Evolutionary conservation across 2,329 filamentous ascomycete genomes (phyloP).

Genomic region (Chaetomiaceae sp.): DNA sequence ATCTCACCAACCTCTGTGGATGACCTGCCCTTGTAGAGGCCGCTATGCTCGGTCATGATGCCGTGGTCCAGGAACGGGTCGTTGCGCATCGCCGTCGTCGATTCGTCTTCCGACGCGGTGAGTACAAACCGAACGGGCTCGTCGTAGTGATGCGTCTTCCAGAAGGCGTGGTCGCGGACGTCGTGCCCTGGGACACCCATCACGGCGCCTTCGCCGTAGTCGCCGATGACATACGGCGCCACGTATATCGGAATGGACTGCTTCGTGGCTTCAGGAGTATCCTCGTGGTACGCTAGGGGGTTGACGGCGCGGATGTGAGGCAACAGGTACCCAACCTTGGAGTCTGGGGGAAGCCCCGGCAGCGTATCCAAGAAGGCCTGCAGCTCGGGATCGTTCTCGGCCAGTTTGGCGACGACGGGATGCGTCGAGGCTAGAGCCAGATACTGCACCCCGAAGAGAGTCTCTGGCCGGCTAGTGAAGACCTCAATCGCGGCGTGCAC

Average conservation of each 20-base stretch:
- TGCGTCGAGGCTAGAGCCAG: slow-evolving; percentile 71
- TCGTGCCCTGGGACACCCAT: slow-evolving; percentile 93
- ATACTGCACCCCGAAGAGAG: slow-evolving; percentile 81
- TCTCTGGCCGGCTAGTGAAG: slow-evolving; percentile 81
- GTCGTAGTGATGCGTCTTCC: slow-evolving; percentile 60
- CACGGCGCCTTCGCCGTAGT: slow-evolving; percentile 80
- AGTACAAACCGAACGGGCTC: slow-evolving; percentile 60
- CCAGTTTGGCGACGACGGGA: slow-evolving; percentile 57
- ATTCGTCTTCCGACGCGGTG: slow-evolving; percentile 42
- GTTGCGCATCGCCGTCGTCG: slow-evolving; percentile 37
- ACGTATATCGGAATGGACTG: slow-evolving; percentile 67
- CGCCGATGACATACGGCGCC: slow-evolving; percentile 76
- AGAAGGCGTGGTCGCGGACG: slow-evolving; percentile 70
- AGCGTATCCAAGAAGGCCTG: slow-evolving; percentile 63
- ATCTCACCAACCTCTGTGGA: slow-evolving; percentile 57
- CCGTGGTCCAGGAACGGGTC: slow-evolving; percentile 61
- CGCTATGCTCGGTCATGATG: slow-evolving; percentile 59
- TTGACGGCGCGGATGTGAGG: slow-evolving; percentile 56
- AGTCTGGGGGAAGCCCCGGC: slow-evolving; percentile 46
- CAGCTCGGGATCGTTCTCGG: slow-evolving; percentile 54
- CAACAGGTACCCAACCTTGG: slow-evolving; percentile 63
- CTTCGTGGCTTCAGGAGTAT: slow-evolving; percentile 45
- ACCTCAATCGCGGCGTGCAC: slow-evolving; percentile 54
- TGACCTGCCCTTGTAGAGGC: slow-evolving; percentile 55
- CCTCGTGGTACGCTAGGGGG: slow-evolving; percentile 54